Evolutionary conservation across 768 basidiomycete genomes (phyloP), one percentile per base, ranked within the genome.

Genomic region (Trametes maxima): DNA sequence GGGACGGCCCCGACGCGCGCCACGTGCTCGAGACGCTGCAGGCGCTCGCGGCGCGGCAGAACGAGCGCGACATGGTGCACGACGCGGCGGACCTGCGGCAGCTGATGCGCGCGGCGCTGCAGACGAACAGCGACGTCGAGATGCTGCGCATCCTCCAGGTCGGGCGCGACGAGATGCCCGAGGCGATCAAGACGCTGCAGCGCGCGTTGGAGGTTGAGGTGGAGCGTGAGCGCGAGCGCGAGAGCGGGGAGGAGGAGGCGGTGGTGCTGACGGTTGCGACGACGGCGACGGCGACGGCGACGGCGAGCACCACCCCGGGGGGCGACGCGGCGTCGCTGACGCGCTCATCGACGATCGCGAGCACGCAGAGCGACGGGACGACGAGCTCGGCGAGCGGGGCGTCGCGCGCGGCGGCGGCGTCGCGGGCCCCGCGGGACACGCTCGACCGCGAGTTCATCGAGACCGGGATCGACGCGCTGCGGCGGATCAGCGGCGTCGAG

Each of bases 141-240:
- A 84, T 91, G 79, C 73, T 90, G 35, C 75, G 79, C 19, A 80
- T 86, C 1, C 75, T 91, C 42, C 83, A 88, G 64, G 81, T 88
- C 45, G 79, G 79, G 36, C 76, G 84, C 47, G 82, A 84, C 46
- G 88, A 90, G 70, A 87, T 90, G 81, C 86, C 87, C 0, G 91
- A 93, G 71, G 89, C 89, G 13, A 85, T 92, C 71, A 90, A 90
- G 75, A 86, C 90, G 4, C 77, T 93, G 17, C 90, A 90, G 74
- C 75, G 90, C 22, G 85, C 84, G 16, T 75, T 90, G 51, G 85
- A 86, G 75, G 65, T 68, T 19, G 77, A 79, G 55, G 73, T 77
- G 44, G 78, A 76, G 57, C 62, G 62, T 21, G 62, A 63, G 57
- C 13, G 53, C 33, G 78, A 76, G 57, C 62, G 62, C 21, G 62